Conservation (phyloP, 208 protist species). For the Trypanosoma grayi region DNA sequence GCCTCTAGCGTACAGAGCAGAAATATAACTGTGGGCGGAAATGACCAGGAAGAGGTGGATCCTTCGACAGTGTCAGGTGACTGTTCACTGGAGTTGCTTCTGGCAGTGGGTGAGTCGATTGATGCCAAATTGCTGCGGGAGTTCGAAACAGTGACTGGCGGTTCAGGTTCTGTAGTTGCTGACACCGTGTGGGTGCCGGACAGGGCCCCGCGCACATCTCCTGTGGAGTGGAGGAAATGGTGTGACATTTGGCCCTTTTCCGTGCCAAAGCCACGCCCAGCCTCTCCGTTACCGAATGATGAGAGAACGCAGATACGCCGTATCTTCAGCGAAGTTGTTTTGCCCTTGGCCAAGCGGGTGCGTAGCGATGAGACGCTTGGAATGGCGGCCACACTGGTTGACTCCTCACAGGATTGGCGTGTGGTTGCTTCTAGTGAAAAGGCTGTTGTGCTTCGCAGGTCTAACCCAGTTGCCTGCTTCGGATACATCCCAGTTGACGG, state of each 20-base stretch:
- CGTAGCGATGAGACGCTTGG: slow-evolving; percentile 19
- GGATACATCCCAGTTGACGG: slow-evolving; percentile 31
- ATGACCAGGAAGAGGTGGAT: neutral
- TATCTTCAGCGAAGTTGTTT: slow-evolving; percentile 10
- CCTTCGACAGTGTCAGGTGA: neutral
- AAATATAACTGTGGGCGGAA: neutral
- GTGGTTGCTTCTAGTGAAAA: slow-evolving; percentile 53
- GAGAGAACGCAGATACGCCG: slow-evolving; percentile 18
- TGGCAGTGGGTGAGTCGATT: slow-evolving; percentile 4
- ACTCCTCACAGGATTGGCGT: slow-evolving; percentile 25
- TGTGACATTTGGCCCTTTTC: slow-evolving; percentile 72
- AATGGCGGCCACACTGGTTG: slow-evolving; percentile 53
- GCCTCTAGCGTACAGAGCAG: neutral
- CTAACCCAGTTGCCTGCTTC: slow-evolving; percentile 31
- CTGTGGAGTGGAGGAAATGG: slow-evolving; percentile 48
- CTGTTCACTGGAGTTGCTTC: slow-evolving; percentile 13
- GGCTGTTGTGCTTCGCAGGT: slow-evolving; percentile 27
- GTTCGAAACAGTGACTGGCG: slow-evolving; percentile 1
- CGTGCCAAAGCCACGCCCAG: slow-evolving; percentile 49
- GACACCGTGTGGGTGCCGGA: slow-evolving; percentile 46
- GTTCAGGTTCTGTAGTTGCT: slow-evolving; percentile 9
- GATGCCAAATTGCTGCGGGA: slow-evolving; percentile 5
- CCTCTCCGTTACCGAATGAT: slow-evolving; percentile 5
- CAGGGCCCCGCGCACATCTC: slow-evolving; percentile 41
- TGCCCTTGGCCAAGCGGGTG: slow-evolving; percentile 11